A percentile compares a stretch with the other conserved stretches of the same genome.
Conservation (phyloP, 2,329 filamentous ascomycete species). For the Pseudogymnoascus pannorum region DNA sequence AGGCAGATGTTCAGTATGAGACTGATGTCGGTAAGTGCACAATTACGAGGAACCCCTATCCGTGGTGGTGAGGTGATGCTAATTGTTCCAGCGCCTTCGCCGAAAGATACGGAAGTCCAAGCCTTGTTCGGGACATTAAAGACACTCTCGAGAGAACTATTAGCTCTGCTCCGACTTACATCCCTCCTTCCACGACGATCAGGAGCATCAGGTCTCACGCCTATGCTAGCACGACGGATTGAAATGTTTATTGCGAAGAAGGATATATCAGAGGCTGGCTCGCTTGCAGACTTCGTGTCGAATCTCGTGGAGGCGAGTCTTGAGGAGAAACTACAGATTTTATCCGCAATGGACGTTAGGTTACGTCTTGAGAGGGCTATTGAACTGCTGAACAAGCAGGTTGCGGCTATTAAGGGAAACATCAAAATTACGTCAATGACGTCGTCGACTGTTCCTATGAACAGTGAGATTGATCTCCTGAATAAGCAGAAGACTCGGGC, state of each 20-base stretch:
- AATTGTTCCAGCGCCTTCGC: slow-evolving; percentile 22
- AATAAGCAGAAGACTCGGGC: slow-evolving; percentile 35
- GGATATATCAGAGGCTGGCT: slow-evolving; percentile 71
- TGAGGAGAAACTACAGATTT: slow-evolving; percentile 82
- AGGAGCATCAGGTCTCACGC: slow-evolving; percentile 60
- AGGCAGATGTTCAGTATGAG: slow-evolving; percentile 67
- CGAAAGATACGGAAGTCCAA: slow-evolving; percentile 57
- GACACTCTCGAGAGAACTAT: slow-evolving; percentile 74
- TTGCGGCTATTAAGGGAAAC: slow-evolving; percentile 76
- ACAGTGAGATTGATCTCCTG: slow-evolving; percentile 48
- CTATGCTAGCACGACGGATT: slow-evolving; percentile 76
- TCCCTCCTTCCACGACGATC: slow-evolving; percentile 70
- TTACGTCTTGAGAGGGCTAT: slow-evolving; percentile 74
- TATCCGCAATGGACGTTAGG: slow-evolving; percentile 73
- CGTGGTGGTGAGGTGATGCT: slow-evolving; percentile 13
- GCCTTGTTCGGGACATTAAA: slow-evolving; percentile 75
- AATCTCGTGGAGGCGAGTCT: slow-evolving; percentile 82
- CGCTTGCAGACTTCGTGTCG: slow-evolving; percentile 92
- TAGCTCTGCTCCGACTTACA: slow-evolving; percentile 76
- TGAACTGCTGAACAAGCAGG: slow-evolving; percentile 74
- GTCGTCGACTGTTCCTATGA: slow-evolving; percentile 55
- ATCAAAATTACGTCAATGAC: slow-evolving; percentile 77
- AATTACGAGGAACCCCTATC: slow-evolving; percentile 10
- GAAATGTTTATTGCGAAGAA: slow-evolving; percentile 83
- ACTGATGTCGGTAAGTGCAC: slow-evolving; percentile 56